phyloP scores from a whole-genome alignment of 345 rosid species.

The Excoecaria cochinchinensis region DNA sequence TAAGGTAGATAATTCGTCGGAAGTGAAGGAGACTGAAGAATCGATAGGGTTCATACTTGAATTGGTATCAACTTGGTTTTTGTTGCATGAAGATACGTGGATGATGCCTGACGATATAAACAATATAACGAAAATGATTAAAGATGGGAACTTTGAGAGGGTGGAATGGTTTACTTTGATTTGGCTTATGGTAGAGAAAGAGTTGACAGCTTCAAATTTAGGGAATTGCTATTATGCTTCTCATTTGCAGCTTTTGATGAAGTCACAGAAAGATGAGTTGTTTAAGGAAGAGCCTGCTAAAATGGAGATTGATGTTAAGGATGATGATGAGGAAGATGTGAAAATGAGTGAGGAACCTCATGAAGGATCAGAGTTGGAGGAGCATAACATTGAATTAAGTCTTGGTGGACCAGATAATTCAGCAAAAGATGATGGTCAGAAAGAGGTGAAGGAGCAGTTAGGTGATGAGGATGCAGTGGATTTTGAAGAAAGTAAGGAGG shows the following conservation, averaged over 20 bases:
- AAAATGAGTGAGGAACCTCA: constrained; percentile 36
- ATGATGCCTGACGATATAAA: constrained; percentile 59
- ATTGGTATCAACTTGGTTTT: constrained; percentile 59
- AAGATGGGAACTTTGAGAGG: constrained; percentile 64
- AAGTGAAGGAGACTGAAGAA: constrained; percentile 45
- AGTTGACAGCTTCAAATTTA: constrained; percentile 40
- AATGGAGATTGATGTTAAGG: constrained; percentile 36
- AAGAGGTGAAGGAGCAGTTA: constrained; percentile 8
- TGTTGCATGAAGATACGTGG: constrained; percentile 81
- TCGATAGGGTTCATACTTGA: constrained; percentile 52
- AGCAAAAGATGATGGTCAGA: constrained; percentile 26
- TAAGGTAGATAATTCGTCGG: constrained; percentile 34
- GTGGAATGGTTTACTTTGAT: constrained; percentile 71
- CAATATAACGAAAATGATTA: constrained; percentile 43
- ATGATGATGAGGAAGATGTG: constrained; percentile 39
- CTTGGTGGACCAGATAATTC: constrained; percentile 53
- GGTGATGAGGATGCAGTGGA: constrained; percentile 36
- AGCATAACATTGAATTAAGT: constrained; percentile 59
- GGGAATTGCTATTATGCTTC: constrained; percentile 81
- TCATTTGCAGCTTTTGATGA: constrained; percentile 78
- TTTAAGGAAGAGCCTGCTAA: constrained; percentile 25
- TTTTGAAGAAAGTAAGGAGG: constrained; percentile 47
- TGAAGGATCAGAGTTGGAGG: constrained; percentile 46
- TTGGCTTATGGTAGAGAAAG: constrained; percentile 93
- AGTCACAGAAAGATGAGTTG: constrained; percentile 45